phyloP scores from a whole-genome alignment of 306 rosid genomes.

The Vigna radiata region DNA sequence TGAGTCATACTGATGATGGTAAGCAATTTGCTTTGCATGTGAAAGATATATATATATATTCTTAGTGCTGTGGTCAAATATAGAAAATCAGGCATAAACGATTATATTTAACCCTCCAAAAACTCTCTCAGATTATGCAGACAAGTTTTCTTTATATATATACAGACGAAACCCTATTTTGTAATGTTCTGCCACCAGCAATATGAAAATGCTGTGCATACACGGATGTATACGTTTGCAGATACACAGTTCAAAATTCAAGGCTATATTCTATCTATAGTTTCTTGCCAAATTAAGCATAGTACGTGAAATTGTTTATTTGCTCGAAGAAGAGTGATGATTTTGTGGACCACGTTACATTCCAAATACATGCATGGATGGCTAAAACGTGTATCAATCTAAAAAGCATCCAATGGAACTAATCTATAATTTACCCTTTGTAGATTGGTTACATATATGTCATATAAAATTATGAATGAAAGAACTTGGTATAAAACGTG shows the following conservation, averaged over 20 bases:
- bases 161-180: background rate
- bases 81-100: background rate
- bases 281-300: background rate
- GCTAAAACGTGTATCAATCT: background rate
- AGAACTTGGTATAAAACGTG: background rate
- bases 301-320: background rate
- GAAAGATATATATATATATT: too few relatives aligned
- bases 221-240: background rate
- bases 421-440: constrained; percentile 1
- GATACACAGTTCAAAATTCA: background rate
- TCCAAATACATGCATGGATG: background rate
- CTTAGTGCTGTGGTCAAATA: constrained; percentile 21
- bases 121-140: background rate
- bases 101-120: background rate
- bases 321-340: background rate
- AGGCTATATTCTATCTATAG: background rate
- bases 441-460: background rate
- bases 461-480: background rate
- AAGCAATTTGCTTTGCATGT: too few relatives aligned
- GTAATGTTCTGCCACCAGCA: background rate
- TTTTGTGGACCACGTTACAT: background rate
- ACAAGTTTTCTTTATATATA: background rate
- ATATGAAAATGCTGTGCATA: background rate
- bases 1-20: too few relatives aligned
- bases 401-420: background rate